phyloP scores from a whole-genome alignment of 2,329 filamentous ascomycete genomes.

The Zasmidium cellare region DNA sequence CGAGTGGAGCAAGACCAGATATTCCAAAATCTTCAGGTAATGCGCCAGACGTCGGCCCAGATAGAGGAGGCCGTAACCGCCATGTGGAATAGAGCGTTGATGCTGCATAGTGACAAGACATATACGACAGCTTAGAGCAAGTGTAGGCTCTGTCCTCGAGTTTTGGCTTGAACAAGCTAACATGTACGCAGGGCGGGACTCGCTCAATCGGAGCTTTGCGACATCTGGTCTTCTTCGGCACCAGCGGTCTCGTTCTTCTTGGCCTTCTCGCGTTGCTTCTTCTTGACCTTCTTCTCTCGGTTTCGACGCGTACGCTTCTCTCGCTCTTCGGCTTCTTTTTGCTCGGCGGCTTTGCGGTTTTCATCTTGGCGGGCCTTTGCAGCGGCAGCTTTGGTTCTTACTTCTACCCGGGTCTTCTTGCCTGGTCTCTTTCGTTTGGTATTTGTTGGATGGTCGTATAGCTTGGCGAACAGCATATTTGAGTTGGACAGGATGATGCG shows the following conservation, averaged over 20 bases:
- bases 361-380: constrained; percentile 24
- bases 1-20: no score
- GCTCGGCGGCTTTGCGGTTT: constrained; percentile 25
- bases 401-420: constrained; percentile 34
- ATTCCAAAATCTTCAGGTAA: no score
- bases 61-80: no score
- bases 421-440: constrained; percentile 31
- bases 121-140: no score
- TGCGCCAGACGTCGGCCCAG: no score
- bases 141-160: no score
- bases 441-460: not conserved
- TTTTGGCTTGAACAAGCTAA: no score
- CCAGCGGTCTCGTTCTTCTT: constrained; percentile 29
- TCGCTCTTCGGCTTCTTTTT: constrained; percentile 30
- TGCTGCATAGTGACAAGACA: no score
- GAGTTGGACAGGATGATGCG: constrained; percentile 1
- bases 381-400: constrained; percentile 26
- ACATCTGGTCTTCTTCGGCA: not conserved
- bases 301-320: constrained; percentile 36
- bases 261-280: constrained; percentile 34
- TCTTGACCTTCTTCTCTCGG: constrained; percentile 39
- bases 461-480: constrained; percentile 10
- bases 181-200: not conserved
- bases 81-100: no score
- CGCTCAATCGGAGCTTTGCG: not conserved